Base-by-base conservation (phyloP, 2,329 filamentous ascomycete genomes). In the Phialophora macrospora region DNA sequence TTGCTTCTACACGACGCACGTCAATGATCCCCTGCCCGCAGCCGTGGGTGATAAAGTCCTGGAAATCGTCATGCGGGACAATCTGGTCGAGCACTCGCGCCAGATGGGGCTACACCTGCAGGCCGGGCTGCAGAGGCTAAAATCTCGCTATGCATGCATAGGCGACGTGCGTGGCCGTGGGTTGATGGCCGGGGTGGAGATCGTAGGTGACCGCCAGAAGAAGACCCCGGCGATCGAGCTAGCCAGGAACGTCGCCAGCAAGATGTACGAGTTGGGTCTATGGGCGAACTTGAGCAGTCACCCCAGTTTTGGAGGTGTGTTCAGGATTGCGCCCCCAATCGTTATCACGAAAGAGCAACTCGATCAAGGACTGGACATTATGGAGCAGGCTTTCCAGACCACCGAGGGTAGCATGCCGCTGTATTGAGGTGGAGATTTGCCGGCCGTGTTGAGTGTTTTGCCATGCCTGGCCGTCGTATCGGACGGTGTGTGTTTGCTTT, bases 41-140 rank as follows among this genome's bases (percentile, higher is more conserved):
- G 84, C 85, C 0, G 85, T 88, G 0, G 86, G 85, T 0, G 78
- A 84, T 67, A 88, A 88, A 71, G 86, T 88, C 1, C 78, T 89
- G 1, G 85, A 88, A 65, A 85, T 88, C 12, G 84, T 89, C 0
- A 77, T 84, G 22, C 78, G 85, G 1, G 86, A 88, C 66, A 75
- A 80, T 22, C 75, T 89, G 9, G 81, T 84, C 20, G 74, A 76
- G 65, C 77, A 79, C 2, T 80, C 85, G 4, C 73, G 76, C 5
- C 71, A 74, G 30, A 76, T 80, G 5, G 85, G 85, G 1, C 65
- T 75, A 1, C 73, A 81, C 24, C 75, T 88, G 2, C 81, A 81
- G 64, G 76, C 72, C 0, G 84, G 81, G 1, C 79, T 86, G n/a
- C 75, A 75, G 26, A 73, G 64, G 32, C 75, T 86, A 20, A 80